Conservation (phyloP, 192 early-diverging fungal genomes). For the Rhizophagus clarus region DNA sequence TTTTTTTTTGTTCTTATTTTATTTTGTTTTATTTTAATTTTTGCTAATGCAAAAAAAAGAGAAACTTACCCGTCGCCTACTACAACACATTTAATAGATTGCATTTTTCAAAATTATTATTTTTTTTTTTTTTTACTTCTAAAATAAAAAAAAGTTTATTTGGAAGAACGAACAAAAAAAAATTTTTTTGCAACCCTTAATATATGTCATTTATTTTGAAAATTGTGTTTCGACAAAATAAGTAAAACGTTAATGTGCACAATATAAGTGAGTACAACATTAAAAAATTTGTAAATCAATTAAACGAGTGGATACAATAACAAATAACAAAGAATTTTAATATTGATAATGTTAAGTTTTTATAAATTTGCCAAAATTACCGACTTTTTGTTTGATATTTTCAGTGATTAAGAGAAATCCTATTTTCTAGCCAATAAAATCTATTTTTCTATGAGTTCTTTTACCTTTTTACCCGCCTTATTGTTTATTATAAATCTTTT, state of each 20-base stretch:
- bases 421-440: no score
- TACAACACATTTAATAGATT: conserved; percentile 91
- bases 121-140: neutral
- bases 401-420: neutral
- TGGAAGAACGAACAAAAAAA: neutral
- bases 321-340: neutral
- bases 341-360: neutral
- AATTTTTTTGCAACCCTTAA: neutral
- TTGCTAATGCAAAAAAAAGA: neutral
- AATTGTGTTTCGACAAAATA: neutral
- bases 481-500: no score
- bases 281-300: neutral
- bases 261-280: neutral
- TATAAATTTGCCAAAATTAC: neutral
- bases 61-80: conserved; percentile 74
- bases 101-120: conserved; percentile 53
- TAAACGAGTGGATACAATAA: neutral
- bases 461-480: no score
- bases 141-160: neutral
- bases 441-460: no score
- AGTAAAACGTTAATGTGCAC: neutral
- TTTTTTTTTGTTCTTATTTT: no score
- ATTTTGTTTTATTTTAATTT: neutral
- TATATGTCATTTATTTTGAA: neutral
- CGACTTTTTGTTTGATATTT: neutral